Conservation (phyloP, 345 rosid genomes). For the Melaleuca quinquenervia region DNA sequence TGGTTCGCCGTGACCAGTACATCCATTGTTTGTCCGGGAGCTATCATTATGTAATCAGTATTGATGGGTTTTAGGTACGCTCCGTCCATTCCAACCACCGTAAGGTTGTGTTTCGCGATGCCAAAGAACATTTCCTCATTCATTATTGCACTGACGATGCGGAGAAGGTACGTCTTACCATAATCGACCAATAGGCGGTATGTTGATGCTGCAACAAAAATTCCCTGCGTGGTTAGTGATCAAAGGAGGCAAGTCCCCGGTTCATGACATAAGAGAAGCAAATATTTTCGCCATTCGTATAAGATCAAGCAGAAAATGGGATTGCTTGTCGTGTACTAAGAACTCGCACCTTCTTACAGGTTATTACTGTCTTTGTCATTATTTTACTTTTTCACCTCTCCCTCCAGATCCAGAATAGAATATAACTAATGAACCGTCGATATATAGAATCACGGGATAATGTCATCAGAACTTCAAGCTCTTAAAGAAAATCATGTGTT, state of each 20-base stretch:
- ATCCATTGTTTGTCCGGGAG: constrained; percentile 43
- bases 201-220: constrained; percentile 10
- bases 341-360: no score
- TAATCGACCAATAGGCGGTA: neutral
- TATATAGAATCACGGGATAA: no score
- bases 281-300: neutral
- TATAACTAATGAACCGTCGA: no score
- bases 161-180: constrained; percentile 20
- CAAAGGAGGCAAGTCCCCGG: no score
- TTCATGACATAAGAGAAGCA: no score
- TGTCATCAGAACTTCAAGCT: no score
- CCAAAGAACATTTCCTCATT: constrained; percentile 22
- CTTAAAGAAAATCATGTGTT: no score
- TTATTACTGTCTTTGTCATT: no score
- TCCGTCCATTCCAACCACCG: constrained; percentile 18
- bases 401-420: no score
- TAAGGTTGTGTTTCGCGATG: constrained; percentile 19
- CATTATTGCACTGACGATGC: constrained; percentile 12
- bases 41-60: constrained; percentile 13
- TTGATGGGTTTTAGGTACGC: constrained; percentile 11
- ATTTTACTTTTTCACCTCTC: no score
- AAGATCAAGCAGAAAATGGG: neutral
- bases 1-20: constrained; percentile 25
- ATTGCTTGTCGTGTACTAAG: neutral
- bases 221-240: no score